phyloP scores from a whole-genome alignment of 352 stramenopile species.

The Phytophthora gonapodyides region DNA sequence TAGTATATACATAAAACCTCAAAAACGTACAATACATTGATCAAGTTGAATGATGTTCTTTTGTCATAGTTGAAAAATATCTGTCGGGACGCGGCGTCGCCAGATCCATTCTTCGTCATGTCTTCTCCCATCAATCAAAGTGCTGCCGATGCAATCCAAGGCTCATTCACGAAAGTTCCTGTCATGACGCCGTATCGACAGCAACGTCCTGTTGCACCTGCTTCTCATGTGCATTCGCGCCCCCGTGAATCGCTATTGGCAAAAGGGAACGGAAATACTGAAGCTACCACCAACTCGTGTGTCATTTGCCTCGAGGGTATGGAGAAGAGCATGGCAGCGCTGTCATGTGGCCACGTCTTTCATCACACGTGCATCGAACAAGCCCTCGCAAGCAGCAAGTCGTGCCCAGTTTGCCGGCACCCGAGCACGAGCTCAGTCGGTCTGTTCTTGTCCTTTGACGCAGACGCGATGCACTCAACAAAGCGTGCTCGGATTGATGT shows the following conservation, averaged over 20 bases:
- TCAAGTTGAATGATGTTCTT: constrained; percentile 6
- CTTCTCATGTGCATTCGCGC: background rate
- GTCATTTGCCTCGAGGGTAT: constrained; percentile 51
- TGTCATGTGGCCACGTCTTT: constrained; percentile 53
- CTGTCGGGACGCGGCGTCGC: constrained; percentile 8
- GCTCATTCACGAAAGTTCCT: constrained; percentile 13
- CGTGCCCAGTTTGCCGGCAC: constrained; percentile 47
- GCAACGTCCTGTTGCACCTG: background rate
- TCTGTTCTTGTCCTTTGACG: constrained; percentile 37
- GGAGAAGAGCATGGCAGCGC: constrained; percentile 30
- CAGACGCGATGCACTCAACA: no score
- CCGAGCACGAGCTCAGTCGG: constrained; percentile 25
- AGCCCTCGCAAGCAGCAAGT: constrained; percentile 20
- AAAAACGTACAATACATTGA: constrained; percentile 36
- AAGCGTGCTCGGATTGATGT: no score
- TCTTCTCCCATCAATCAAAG: constrained; percentile 26
- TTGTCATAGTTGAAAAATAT: background rate
- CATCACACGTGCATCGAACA: constrained; percentile 34
- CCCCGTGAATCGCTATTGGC: background rate
- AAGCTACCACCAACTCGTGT: constrained; percentile 17
- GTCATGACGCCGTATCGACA: constrained; percentile 15
- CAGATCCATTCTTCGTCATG: constrained; percentile 6
- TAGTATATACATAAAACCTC: constrained; percentile 26
- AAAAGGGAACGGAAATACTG: background rate
- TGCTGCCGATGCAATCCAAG: background rate